A percentile compares a stretch with the other conserved stretches of the same genome.
Conservation (phyloP, 495 filamentous ascomycete species). For the Echria macrotheca region DNA sequence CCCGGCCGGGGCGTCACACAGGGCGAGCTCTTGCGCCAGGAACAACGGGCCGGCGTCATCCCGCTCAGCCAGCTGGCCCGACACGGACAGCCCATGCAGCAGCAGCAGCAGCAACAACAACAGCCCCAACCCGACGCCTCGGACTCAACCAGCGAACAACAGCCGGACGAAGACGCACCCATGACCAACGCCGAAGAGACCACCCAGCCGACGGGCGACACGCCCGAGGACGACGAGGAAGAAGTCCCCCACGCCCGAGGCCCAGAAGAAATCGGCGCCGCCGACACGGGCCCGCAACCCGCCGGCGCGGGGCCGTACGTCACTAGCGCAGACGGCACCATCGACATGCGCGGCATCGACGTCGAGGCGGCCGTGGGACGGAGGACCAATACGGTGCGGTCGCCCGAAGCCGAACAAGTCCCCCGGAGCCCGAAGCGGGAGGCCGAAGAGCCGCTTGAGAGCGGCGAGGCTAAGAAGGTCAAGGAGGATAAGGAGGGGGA, state of each 20-base stretch:
- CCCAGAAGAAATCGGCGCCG: constrained; percentile 74
- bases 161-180: constrained; percentile 30
- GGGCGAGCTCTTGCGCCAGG: constrained; percentile 71
- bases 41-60: constrained; percentile 67
- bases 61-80: constrained; percentile 45
- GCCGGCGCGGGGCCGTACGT: constrained; percentile 21
- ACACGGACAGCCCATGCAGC: constrained; percentile 15
- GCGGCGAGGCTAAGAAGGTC: constrained; percentile 29
- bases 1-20: constrained; percentile 57
- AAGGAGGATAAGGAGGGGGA: constrained; percentile 29
- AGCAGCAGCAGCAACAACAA: constrained; percentile 17
- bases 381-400: too few relatives aligned
- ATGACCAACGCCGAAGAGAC: constrained; percentile 19
- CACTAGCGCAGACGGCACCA: constrained; percentile 20
- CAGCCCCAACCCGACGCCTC: constrained; percentile 21
- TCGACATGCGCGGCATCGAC: constrained; percentile 46
- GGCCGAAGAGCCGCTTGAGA: constrained; percentile 37
- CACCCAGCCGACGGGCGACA: background rate
- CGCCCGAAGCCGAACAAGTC: too few relatives aligned
- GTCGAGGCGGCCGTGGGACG: constrained; percentile 50
- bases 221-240: constrained; percentile 39
- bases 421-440: constrained; percentile 38
- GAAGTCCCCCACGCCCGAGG: constrained; percentile 77
- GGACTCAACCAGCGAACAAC: constrained; percentile 20
- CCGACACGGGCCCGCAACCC: constrained; percentile 78